phyloP scores from a whole-genome alignment of 495 filamentous ascomycete species.

The Penicillium verhagenii region DNA sequence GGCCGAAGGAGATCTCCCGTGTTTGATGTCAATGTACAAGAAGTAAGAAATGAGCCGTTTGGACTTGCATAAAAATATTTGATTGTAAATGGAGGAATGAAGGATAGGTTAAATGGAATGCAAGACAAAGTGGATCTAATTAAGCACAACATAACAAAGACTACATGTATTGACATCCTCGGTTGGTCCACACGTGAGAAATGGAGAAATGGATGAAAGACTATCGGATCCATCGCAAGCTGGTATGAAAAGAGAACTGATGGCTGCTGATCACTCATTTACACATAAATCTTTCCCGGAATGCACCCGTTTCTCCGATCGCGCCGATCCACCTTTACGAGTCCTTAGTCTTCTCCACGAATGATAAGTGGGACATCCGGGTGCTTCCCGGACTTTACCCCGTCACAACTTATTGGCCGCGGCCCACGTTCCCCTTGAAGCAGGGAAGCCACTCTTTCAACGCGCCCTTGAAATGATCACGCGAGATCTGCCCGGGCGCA shows the following conservation, averaged over 20 bases:
- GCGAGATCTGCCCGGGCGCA: slow-evolving; percentile 29
- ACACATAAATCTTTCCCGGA: background rate
- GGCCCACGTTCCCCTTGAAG: slow-evolving; percentile 18
- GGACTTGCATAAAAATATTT: background rate
- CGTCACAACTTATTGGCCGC: background rate
- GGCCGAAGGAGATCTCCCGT: slow-evolving; percentile 2
- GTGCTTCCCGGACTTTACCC: slow-evolving; percentile 5
- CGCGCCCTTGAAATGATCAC: slow-evolving; percentile 38
- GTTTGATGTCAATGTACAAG: background rate
- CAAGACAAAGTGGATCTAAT: background rate
- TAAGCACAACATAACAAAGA: no score
- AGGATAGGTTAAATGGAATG: background rate
- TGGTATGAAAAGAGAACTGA: background rate
- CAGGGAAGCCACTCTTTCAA: slow-evolving; percentile 51
- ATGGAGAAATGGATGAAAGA: no score
- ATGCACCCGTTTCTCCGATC: background rate
- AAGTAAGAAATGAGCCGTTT: background rate
- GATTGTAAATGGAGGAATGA: background rate
- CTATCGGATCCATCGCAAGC: background rate
- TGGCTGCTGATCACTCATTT: background rate
- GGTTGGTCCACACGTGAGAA: slow-evolving; percentile 9
- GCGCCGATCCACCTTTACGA: background rate
- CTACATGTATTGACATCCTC: slow-evolving; percentile 18
- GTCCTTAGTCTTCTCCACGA: background rate
- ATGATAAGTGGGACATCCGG: background rate